Base-by-base conservation (phyloP, 371 early-diverging fungal species). In the Mortierella sp. region DNA sequence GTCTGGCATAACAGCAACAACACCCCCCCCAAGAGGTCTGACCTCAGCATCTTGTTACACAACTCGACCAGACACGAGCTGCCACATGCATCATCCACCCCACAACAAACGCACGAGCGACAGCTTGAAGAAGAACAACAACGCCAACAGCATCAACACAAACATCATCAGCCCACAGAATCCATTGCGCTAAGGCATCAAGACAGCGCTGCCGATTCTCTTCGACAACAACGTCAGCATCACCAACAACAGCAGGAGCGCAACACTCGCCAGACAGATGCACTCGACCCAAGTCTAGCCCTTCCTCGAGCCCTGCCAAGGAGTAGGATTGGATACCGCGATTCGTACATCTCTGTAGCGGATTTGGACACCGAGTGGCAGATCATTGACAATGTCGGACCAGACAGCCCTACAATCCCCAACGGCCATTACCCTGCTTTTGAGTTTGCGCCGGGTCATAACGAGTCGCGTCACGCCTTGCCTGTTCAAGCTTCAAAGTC, bases 241-340 rank as follows among this genome's bases (percentile, higher is more conserved):
- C 65, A 63, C 21, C 65, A 63, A 16, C 63, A 65, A 42, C 68
- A 68, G 44, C 68, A 68, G 68, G 68, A 68, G 68, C 68, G 68
- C 42, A 68, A 68, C 42, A 68, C 68, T 38, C 68, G 68, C 9
- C 68, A 42, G 38, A 68, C 44, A 42, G 54, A 63, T n/a, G 82
- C 75, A 8, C 71, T 86, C 19, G 83, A 86, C 55, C 87, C 87
- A 0, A 72, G 73, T 73, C 55, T 86, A 24, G 87, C 87, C n/a
- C 70, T 86, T 31, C 87, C 87, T 42, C 82, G 87, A 52, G 87
- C 87, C 2, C 72, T 86, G 1, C 87, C 87, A 9, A 74, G 78
- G 47, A 63, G 50, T 28, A 72, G 72, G 54, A 47, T 50, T 42
- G n/a, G 26, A 2, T 74, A 74, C 70, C 74, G 77, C 10, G 80